A percentile compares a stretch with the other conserved stretches of the same genome.
Evolutionary conservation across 225 moss, liverwort and hornwort genomes (phyloP).

Genomic region (Marchantia polymorpha): DNA sequence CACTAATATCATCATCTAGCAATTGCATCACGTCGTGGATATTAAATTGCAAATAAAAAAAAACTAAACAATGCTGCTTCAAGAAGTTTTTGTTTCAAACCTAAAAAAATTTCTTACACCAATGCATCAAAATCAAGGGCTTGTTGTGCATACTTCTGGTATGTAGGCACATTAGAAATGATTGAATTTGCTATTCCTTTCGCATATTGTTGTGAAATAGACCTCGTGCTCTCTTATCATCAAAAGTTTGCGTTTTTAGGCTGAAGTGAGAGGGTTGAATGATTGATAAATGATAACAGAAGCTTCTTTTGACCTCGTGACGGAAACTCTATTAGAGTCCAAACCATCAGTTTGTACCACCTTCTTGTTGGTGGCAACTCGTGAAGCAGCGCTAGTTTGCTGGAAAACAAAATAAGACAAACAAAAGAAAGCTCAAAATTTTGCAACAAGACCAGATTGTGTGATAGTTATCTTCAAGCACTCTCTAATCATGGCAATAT

Average conservation of each 20-base stretch:
- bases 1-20: too few relatives aligned
- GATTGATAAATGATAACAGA: not conserved
- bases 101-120: not conserved
- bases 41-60: too few relatives aligned
- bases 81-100: not conserved
- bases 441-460: not conserved
- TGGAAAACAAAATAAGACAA: not conserved
- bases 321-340: not conserved
- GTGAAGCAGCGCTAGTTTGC: not conserved
- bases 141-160: not conserved
- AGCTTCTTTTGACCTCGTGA: not conserved
- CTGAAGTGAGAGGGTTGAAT: not conserved
- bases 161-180: not conserved
- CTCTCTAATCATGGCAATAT: too few relatives aligned
- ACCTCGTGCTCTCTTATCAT: not conserved
- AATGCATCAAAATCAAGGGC: not conserved
- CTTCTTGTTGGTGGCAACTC: not conserved
- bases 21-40: too few relatives aligned
- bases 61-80: too few relatives aligned
- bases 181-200: not conserved
- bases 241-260: not conserved
- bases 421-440: not conserved
- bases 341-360: not conserved
- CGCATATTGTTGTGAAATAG: constrained; percentile 5
- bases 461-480: too few relatives aligned